Evolutionary conservation across 176 grass and related monocot genomes (phyloP).

Genomic region (Oryza meyeriana): DNA sequence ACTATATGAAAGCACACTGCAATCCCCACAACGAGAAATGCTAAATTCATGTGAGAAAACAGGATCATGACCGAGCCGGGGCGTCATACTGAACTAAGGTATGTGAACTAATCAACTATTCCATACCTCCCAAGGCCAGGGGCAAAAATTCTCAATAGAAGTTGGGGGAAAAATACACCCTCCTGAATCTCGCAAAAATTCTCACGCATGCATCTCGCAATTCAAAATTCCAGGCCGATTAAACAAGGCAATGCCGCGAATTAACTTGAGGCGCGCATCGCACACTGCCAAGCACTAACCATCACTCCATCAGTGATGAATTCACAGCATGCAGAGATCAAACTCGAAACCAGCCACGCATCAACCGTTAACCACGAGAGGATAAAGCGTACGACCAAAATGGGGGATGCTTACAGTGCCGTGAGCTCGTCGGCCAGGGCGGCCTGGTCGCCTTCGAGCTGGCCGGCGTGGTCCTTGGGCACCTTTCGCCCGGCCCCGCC

Average conservation of each 20-base stretch:
- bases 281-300: not conserved
- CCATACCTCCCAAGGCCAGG: not conserved
- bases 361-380: not conserved
- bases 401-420: slow-evolving; percentile 55
- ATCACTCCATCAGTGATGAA: not conserved
- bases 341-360: not conserved
- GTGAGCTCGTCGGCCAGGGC: slow-evolving; percentile 76
- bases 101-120: not conserved
- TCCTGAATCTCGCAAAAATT: not conserved
- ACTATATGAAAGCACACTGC: not conserved
- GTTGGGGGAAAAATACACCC: not conserved
- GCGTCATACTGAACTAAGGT: not conserved
- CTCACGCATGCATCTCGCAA: not conserved
- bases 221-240: not conserved
- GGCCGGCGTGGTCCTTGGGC: slow-evolving; percentile 71
- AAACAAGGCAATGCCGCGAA: not conserved
- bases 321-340: not conserved
- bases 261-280: not conserved
- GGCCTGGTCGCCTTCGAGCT: slow-evolving; percentile 59
- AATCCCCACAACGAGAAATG: not conserved
- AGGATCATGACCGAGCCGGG: not conserved
- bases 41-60: not conserved
- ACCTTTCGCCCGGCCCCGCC: slow-evolving; percentile 52
- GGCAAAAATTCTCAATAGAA: not conserved
- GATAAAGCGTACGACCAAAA: not conserved